phyloP scores from a whole-genome alignment of 805 yeast species.

The Monosporozyma aerobia region DNA sequence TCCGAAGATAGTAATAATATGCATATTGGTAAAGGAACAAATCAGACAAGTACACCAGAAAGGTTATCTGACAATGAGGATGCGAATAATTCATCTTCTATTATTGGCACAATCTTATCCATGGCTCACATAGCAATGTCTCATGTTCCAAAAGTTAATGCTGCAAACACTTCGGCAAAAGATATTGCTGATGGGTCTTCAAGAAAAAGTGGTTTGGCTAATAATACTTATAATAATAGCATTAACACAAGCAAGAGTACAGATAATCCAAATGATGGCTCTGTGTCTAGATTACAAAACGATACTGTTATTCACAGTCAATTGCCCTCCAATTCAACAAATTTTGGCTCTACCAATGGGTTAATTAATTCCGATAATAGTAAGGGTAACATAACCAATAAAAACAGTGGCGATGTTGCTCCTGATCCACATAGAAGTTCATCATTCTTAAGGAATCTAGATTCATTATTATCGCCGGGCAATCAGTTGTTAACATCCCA shows the following conservation, averaged over 20 bases:
- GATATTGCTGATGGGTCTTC: neutral
- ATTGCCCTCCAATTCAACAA: neutral
- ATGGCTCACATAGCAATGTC: slow-evolving; percentile 42
- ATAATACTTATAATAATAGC: neutral
- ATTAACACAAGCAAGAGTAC: neutral
- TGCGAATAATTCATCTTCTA: slow-evolving; percentile 22
- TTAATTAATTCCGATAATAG: neutral
- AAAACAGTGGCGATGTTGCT: neutral
- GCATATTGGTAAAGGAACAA: neutral
- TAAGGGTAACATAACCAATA: neutral
- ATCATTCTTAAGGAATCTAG: slow-evolving; percentile 32
- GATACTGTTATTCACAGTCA: slow-evolving; percentile 1
- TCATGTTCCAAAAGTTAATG: slow-evolving; percentile 13
- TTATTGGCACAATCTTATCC: slow-evolving; percentile 36
- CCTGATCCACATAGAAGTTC: slow-evolving; percentile 13
- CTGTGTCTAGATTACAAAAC: neutral
- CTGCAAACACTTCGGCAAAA: too few species aligned
- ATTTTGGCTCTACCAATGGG: neutral
- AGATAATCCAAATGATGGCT: neutral
- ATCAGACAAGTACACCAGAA: neutral
- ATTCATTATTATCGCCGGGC: slow-evolving; percentile 20
- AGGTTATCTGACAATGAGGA: neutral
- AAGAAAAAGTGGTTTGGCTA: neutral
- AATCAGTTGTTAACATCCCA: neutral
- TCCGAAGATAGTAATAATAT: neutral